phyloP scores from a whole-genome alignment of 2,329 filamentous ascomycete species.

The Coleophoma cylindrospora region DNA sequence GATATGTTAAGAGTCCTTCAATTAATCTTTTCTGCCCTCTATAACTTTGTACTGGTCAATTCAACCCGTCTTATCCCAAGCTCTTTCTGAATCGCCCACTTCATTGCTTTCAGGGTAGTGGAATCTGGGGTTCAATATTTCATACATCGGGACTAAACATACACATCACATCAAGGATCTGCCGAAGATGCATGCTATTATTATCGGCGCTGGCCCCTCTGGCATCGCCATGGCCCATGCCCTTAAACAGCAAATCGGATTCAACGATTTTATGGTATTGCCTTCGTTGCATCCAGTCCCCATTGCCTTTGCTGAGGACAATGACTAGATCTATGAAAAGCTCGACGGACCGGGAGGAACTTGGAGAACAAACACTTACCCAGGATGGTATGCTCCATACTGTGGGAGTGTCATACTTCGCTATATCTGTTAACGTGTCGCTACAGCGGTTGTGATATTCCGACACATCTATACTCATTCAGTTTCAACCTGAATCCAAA shows the following conservation, averaged over 20 bases:
- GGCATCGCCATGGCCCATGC: conserved; percentile 28
- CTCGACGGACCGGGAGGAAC: conserved; percentile 25
- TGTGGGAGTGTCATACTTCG: background rate
- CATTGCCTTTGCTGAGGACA: background rate
- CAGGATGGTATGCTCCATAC: conserved; percentile 21
- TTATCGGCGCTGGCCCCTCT: conserved; percentile 28
- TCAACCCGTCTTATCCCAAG: too few species aligned
- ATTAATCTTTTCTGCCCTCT: too few species aligned
- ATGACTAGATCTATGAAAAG: conserved; percentile 25
- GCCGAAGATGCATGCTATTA: conserved; percentile 15
- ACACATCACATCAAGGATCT: background rate
- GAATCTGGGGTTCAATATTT: too few species aligned
- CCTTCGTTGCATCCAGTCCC: too few species aligned
- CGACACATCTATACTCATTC: conserved; percentile 35
- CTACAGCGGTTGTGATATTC: conserved; percentile 23
- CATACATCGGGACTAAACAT: too few species aligned
- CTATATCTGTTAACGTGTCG: background rate
- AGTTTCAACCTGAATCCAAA: conserved; percentile 34
- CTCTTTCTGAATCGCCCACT: too few species aligned
- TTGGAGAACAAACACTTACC: conserved; percentile 27
- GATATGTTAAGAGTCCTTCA: too few species aligned
- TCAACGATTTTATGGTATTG: conserved; percentile 21
- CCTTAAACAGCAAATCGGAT: conserved; percentile 26
- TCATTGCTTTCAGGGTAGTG: too few species aligned
- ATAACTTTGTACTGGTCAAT: too few species aligned